A percentile compares a stretch with the other conserved stretches of the same genome.
Conservation (phyloP, 352 stramenopile species). For the Pythium insidiosum region DNA sequence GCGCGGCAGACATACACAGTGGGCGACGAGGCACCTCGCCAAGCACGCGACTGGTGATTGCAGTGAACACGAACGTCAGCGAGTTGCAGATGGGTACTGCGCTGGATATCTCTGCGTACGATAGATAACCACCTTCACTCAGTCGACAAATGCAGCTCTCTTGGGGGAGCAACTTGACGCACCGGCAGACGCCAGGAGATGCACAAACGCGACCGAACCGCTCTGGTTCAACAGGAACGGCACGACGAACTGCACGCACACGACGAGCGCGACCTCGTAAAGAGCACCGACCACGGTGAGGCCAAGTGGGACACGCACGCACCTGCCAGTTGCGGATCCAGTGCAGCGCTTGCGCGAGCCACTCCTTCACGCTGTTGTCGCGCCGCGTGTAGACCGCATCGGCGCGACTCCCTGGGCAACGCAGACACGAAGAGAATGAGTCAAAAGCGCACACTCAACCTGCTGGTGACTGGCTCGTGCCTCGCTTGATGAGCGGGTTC, state of each 20-base stretch:
- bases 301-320: not conserved
- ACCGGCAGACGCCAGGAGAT: slow-evolving; percentile 69
- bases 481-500: slow-evolving; percentile 79
- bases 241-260: slow-evolving; percentile 54
- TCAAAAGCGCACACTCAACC: not conserved
- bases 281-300: not conserved
- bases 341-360: slow-evolving; percentile 31
- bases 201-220: slow-evolving; percentile 73
- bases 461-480: too few species aligned
- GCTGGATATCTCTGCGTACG: slow-evolving; percentile 61
- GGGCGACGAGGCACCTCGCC: slow-evolving; percentile 65
- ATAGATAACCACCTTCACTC: not conserved
- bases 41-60: slow-evolving; percentile 63
- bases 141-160: not conserved
- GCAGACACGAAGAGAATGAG: not conserved
- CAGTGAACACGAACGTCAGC: slow-evolving; percentile 85
- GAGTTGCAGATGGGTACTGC: slow-evolving; percentile 87
- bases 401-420: slow-evolving; percentile 36
- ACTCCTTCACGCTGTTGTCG: slow-evolving; percentile 50
- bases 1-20: slow-evolving; percentile 37
- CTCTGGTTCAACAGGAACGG: slow-evolving; percentile 81
- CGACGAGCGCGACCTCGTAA: not conserved
- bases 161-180: not conserved
- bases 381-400: slow-evolving; percentile 46
- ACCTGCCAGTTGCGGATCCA: slow-evolving; percentile 74